A percentile compares a stretch with the other conserved stretches of the same genome.
phyloP scores from a whole-genome alignment of 192 early-diverging fungal species.

The Lunasporangiospora selenospora region DNA sequence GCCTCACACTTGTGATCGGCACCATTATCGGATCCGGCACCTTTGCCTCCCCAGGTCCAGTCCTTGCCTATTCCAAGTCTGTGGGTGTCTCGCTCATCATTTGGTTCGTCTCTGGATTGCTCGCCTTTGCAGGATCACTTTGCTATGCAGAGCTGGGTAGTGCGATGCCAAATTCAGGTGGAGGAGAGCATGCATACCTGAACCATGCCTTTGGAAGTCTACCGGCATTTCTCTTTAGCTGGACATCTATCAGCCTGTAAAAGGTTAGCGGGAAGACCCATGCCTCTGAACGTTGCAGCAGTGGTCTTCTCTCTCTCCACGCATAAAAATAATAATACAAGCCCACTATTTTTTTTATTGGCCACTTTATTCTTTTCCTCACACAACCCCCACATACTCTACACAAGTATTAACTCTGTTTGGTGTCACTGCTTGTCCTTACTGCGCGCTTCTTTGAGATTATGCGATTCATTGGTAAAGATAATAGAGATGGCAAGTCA shows the following conservation, averaged over 20 bases:
- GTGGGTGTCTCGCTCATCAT: slow-evolving; percentile 74
- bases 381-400: no score
- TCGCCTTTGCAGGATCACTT: slow-evolving; percentile 82
- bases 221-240: slow-evolving; percentile 78
- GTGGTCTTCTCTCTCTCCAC: no score
- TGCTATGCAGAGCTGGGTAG: slow-evolving; percentile 94
- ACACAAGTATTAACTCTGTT: no score
- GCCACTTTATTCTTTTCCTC: slow-evolving; percentile 18
- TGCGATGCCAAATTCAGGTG: slow-evolving; percentile 85
- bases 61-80: slow-evolving; percentile 67
- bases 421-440: no score
- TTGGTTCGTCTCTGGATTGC: slow-evolving; percentile 76
- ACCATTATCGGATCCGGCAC: slow-evolving; percentile 83
- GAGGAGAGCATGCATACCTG: slow-evolving; percentile 84
- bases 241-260: slow-evolving; percentile 63
- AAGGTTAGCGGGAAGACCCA: no score
- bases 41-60: slow-evolving; percentile 81
- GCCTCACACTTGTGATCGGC: slow-evolving; percentile 73
- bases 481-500: no score
- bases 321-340: no score
- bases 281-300: no score
- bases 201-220: slow-evolving; percentile 75
- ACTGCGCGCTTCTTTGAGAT: no score
- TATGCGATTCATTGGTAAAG: no score
- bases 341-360: no score